Base-by-base conservation (phyloP, 1,284 basidiomycete genomes). In the Cryptococcus sp. region DNA sequence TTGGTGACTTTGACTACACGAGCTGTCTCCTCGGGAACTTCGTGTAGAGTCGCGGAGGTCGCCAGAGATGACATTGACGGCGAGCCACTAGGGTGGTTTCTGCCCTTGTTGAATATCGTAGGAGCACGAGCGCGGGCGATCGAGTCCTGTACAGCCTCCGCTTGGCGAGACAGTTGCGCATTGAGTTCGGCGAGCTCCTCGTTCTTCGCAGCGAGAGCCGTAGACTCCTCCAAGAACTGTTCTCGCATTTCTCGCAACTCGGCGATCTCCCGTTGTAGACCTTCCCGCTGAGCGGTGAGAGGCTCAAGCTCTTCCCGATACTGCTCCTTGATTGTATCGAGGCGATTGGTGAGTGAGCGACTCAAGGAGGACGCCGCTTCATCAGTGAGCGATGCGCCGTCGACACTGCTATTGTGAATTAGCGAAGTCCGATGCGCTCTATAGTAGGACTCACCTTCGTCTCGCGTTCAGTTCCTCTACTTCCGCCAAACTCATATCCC, bases 401-500 rank as follows among this genome's bases (percentile, higher is more conserved):
- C 64, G 23, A 53, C 25, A 22, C 66, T 66, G 44, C 38, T 38
- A 25, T 27, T 16, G 5, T 2, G 13, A 19, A 48, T 64, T 52
- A 56, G 56, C 49, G 13, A 7, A 7, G 25, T 17, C 48, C 25
- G 6, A n/a, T 39, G 25, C 16, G n/a, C 23, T 4, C 22, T 10
- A n/a, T 17, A 47, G 41, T 23, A 46, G 13, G 41, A 68, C 82
- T 61, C 69, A 90, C 90, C 86, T 89, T 20, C 65, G 35, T 1
- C 84, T 83, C 20, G 84, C 85, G 25, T 87, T 84, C 22, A 99
- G 82, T 78, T 97, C 92, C 71, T 95, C 93, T 20, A 97, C 87
- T 75, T 99, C 95, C 1, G 93, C 93, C 56, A 96, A 79, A 10
- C 89, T 86, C 80, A 98, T 85, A 70, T 98, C 95, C 22, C 95